Evolutionary conservation across 805 yeast species (phyloP).

Genomic region (Saturnispora mendoncae): DNA sequence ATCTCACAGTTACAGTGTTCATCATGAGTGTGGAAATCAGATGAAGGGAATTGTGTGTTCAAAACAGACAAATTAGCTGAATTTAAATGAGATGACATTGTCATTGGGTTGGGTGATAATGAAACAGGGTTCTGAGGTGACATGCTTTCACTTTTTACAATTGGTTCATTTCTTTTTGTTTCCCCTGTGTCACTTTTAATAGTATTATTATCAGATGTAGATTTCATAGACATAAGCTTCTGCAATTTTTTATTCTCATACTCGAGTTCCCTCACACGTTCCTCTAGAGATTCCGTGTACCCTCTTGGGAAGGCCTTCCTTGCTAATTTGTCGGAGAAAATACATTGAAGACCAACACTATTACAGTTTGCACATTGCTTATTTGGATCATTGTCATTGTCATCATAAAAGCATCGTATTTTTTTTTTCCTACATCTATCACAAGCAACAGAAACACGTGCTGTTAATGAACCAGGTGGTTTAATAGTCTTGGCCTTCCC

Average conservation of each 20-base stretch:
- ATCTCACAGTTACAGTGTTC: conserved; percentile 52
- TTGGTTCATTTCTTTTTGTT: background rate
- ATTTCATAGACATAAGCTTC: conserved; percentile 50
- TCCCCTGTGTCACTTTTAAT: background rate
- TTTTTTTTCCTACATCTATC: conserved; percentile 81
- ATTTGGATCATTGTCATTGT: conserved; percentile 19
- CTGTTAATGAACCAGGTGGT: conserved; percentile 57
- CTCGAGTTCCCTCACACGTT: conserved; percentile 77
- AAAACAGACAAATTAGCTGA: conserved; percentile 26
- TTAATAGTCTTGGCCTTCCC: conserved; percentile 43
- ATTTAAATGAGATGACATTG: conserved; percentile 15
- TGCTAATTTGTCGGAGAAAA: conserved; percentile 77
- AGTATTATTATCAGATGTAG: background rate
- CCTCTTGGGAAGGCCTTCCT: conserved; percentile 87
- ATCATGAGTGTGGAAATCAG: conserved; percentile 31
- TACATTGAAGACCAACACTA: conserved; percentile 79
- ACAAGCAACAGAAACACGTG: conserved; percentile 83
- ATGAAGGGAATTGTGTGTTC: conserved; percentile 23
- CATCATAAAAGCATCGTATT: conserved; percentile 46
- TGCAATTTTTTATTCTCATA: conserved; percentile 65
- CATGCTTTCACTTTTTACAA: conserved; percentile 1
- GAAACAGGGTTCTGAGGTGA: background rate
- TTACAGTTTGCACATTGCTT: conserved; percentile 75
- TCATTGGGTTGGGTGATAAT: background rate
- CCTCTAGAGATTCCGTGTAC: conserved; percentile 83